These are phyloP conservation scores for Epichloe amarillans DNA, from an alignment of 2,329 filamentous ascomycete species.

Conservation along the genomic window DNA sequence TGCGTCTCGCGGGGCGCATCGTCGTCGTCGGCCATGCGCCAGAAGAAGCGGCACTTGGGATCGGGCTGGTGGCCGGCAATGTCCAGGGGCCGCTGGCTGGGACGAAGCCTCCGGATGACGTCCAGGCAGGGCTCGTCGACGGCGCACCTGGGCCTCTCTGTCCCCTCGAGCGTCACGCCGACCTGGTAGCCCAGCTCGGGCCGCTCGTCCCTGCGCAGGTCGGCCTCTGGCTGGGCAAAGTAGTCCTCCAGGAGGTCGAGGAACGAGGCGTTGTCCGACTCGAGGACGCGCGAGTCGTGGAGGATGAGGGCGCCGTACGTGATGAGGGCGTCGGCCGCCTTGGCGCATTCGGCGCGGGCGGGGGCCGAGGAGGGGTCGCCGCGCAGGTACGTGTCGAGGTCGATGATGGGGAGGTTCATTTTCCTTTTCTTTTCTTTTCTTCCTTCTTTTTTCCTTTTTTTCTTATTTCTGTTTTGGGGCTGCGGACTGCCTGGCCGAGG, in stretches of 20 bases:
- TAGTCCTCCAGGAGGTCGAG: constrained; percentile 52
- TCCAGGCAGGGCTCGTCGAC: constrained; percentile 47
- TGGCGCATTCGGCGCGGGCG: constrained; percentile 37
- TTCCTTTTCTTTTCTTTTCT: not conserved
- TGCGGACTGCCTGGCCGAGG: too few species aligned
- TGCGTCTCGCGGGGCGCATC: constrained; percentile 28
- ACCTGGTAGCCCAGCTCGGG: constrained; percentile 47
- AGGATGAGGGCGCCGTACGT: constrained; percentile 46
- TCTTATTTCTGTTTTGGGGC: too few species aligned
- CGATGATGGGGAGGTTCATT: constrained; percentile 45
- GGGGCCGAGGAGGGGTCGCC: constrained; percentile 27
- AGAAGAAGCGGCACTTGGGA: constrained; percentile 51
- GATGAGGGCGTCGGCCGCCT: constrained; percentile 42
- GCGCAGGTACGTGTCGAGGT: constrained; percentile 43
- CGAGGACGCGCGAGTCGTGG: constrained; percentile 45
- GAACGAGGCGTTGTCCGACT: constrained; percentile 41
- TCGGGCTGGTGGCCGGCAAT: constrained; percentile 43
- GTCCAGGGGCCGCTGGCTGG: constrained; percentile 44
- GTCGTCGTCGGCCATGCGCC: constrained; percentile 32
- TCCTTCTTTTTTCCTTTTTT: too few species aligned
- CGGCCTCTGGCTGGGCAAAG: constrained; percentile 41
- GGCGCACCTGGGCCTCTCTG: constrained; percentile 50
- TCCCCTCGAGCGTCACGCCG: constrained; percentile 49
- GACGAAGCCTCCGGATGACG: constrained; percentile 40
- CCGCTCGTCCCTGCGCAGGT: constrained; percentile 37